These are phyloP conservation scores for Musa troglodytarum DNA, from an alignment of 176 grass and related monocot genomes.

Conservation along the genomic window DNA sequence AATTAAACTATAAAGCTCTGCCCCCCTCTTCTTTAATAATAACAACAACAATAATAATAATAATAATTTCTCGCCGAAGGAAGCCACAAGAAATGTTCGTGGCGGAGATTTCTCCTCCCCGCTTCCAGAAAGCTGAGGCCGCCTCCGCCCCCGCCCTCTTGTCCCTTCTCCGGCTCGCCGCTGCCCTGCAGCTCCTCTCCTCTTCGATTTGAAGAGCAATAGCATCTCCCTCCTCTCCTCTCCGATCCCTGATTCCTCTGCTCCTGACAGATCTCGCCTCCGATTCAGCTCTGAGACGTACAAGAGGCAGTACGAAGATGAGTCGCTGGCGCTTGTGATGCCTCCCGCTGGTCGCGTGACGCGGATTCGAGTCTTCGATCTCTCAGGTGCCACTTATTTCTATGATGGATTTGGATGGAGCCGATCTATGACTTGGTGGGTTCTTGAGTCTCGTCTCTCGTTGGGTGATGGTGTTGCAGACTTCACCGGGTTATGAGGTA, in stretches of 20 bases:
- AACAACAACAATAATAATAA: background rate
- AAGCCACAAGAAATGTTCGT: slow-evolving; percentile 89
- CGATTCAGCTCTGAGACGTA: slow-evolving; percentile 16
- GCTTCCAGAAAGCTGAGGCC: background rate
- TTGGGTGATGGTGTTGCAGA: slow-evolving; percentile 25
- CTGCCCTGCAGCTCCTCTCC: background rate
- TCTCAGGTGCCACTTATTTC: slow-evolving; percentile 10
- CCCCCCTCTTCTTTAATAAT: background rate
- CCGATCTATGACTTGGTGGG: slow-evolving; percentile 19
- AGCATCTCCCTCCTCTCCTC: background rate
- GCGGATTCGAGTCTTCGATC: slow-evolving; percentile 26
- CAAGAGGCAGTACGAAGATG: slow-evolving; percentile 15
- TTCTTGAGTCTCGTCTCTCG: slow-evolving; percentile 26
- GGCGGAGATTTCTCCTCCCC: slow-evolving; percentile 62
- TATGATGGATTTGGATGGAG: background rate
- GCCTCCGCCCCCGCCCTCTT: background rate
- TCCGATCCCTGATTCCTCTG: background rate
- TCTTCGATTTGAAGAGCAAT: background rate
- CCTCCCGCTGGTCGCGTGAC: slow-evolving; percentile 38
- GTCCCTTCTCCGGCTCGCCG: background rate
- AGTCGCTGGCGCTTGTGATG: slow-evolving; percentile 28
- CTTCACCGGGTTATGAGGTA: slow-evolving; percentile 65
- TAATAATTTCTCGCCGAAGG: slow-evolving; percentile 12
- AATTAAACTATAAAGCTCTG: background rate
- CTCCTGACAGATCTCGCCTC: slow-evolving; percentile 4